Evolutionary conservation across 768 basidiomycete species (phyloP), one percentile per base, ranked within the genome.

Genomic region (Leccinum truebloodii): DNA sequence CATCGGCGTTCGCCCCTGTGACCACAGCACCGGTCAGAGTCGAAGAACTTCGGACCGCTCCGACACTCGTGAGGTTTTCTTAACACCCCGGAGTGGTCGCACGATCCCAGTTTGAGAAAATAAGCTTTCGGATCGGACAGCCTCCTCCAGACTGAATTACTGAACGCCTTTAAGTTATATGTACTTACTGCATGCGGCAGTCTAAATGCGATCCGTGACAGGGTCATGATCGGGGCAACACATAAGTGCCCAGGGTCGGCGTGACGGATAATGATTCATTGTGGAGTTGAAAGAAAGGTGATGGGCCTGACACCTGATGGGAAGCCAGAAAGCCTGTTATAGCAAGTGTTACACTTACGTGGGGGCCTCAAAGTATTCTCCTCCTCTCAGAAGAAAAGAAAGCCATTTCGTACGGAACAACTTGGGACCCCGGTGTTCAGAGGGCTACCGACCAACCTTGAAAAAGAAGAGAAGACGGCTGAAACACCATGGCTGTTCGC

Each of bases 71-170:
- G 4, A 10, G 39, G 39, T 16, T 18, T 26, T 30, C 26, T 28
- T 28, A 4, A 18, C 39, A 20, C 37, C 49, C 41, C 41, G 41
- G 41, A 44, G 41, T 10, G 7, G 41, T 20, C 41, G 41, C 41
- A n/a, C 41, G 41, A 44, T 18, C 41, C 49, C 35, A 44, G 37
- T 62, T 58, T 61, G 51, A 30, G 39, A 44, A 58, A 35, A 58
- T 56, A 59, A 26, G n/a, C 50, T 61, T 57, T 28, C 10, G 10
- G 4, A 49, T 14, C 34, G 13, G 24, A 37, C n/a, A 46, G 28
- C 50, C 2, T 4, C 52, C 9, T 30, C 46, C 28, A 14, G 16
- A 34, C 30, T 56, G 6, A 44, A 46, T 37, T 37, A 41, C 22
- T n/a, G 24, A 49, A 44, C 34, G 20, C 0, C 30, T 52, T 30